Evolutionary conservation across 129 eudicot genomes (phyloP).

Genomic region (Pittosporum tobira): DNA sequence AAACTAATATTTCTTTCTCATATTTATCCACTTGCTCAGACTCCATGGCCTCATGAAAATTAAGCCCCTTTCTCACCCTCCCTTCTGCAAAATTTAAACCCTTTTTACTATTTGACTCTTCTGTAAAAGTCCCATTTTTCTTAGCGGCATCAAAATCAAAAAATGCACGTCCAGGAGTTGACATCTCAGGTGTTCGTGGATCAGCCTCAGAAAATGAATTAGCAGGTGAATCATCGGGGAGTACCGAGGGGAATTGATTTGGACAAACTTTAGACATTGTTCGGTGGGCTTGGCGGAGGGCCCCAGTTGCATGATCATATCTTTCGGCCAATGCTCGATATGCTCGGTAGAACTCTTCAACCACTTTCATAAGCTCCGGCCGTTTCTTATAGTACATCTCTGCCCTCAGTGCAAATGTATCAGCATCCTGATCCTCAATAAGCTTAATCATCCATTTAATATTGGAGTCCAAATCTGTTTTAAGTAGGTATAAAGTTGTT

Average conservation of each 20-base stretch:
- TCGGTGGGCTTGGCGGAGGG: conserved; percentile 84
- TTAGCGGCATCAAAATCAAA: conserved; percentile 27
- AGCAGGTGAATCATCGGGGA: conserved; percentile 49
- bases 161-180: conserved; percentile 23
- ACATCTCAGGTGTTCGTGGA: conserved; percentile 51
- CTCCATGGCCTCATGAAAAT: conserved; percentile 46
- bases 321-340: conserved; percentile 92
- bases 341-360: conserved; percentile 88
- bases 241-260: conserved; percentile 49
- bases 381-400: conserved; percentile 94
- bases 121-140: conserved; percentile 32
- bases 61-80: conserved; percentile 60
- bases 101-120: conserved; percentile 33
- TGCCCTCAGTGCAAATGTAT: conserved; percentile 88
- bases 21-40: conserved; percentile 21
- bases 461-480: conserved; percentile 72
- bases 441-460: conserved; percentile 88
- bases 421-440: conserved; percentile 91
- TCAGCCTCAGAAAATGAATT: conserved; percentile 37
- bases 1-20: conserved; percentile 46
- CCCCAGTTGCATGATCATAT: conserved; percentile 97
- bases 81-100: conserved; percentile 25
- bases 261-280: conserved; percentile 88
- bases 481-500: neutral
- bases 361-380: conserved; percentile 90